Evolutionary conservation across 306 rosid species (phyloP).

Genomic region (Cucurbita ficifolia): DNA sequence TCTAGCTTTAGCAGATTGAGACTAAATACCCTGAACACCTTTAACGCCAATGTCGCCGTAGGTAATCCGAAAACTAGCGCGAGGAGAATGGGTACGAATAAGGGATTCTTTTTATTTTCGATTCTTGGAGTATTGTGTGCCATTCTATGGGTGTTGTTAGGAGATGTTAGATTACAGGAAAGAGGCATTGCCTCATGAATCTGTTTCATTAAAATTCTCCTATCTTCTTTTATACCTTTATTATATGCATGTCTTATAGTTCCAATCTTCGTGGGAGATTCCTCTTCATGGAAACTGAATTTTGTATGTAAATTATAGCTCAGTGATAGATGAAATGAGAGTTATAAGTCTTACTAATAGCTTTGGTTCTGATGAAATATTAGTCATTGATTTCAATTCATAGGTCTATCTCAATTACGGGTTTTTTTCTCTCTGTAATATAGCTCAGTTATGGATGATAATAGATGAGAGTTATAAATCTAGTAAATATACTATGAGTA

Average conservation of each 20-base stretch:
- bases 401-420: background rate
- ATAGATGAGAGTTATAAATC: no score
- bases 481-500: no score
- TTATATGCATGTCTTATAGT: background rate
- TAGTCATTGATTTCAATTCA: background rate
- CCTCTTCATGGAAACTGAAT: background rate
- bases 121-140: slow-evolving; percentile 66
- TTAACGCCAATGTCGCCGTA: slow-evolving; percentile 20
- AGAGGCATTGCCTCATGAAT: background rate
- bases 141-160: slow-evolving; percentile 40
- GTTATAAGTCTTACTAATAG: background rate
- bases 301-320: background rate
- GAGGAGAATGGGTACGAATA: slow-evolving; percentile 23
- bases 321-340: background rate
- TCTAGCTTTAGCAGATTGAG: slow-evolving; percentile 69
- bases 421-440: no score
- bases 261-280: background rate
- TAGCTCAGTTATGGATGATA: no score
- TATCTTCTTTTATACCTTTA: background rate
- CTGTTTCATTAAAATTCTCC: background rate
- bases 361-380: background rate
- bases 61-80: slow-evolving; percentile 24
- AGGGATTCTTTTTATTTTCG: slow-evolving; percentile 56
- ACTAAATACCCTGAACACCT: slow-evolving; percentile 20
- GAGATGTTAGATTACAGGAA: slow-evolving; percentile 2